Evolutionary conservation across 305 asterid genomes (phyloP), one percentile per base, ranked within the genome.

Genomic region (Nicotiana rustica): DNA sequence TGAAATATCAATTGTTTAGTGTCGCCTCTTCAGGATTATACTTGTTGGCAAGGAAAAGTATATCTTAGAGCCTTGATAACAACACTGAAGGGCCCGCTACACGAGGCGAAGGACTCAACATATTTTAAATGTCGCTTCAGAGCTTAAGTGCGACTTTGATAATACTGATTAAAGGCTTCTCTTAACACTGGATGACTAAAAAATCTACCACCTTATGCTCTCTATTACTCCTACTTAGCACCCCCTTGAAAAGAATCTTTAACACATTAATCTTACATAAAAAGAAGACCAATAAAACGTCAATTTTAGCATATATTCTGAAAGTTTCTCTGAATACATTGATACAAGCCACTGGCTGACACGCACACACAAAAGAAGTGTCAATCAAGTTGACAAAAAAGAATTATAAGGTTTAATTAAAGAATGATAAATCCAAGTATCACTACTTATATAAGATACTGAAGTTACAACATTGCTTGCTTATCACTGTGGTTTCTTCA

Each of bases 401-500:
- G 17, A 36, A 62, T 41, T 9, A 44, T 79, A 8, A 33, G 76
- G 17, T 21, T 64, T 21, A 19, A 64, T 79, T 61, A 79, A 79
- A 9, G 82, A 64, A 79, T 61, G 76, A 29, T 76, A 65, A 25
- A 36, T 7, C 49, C 80, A 49, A 21, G 52, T 21, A 31, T 73
- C 36, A 73, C 10, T 41, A 73, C 62, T 18, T 33, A 21, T 47
- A 76, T 76, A 59, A 5, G 18, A 76, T 61, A 86, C 44, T 33
- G 65, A 38, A 78, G 81, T 41, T 60, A 60, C 64, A 65, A n/a
- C 59, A 77, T 86, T 86, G 83, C 67, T 85, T 70, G 85, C 67
- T 85, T 71, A 82, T 70, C 81, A 82, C 55, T 7, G 18, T 83
- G 89, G 87, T 77, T 85, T 86, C 85, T 85, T 89, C 80, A 91